Conservation (phyloP, 257 asterid genomes). For the Penstemon barbatus region DNA sequence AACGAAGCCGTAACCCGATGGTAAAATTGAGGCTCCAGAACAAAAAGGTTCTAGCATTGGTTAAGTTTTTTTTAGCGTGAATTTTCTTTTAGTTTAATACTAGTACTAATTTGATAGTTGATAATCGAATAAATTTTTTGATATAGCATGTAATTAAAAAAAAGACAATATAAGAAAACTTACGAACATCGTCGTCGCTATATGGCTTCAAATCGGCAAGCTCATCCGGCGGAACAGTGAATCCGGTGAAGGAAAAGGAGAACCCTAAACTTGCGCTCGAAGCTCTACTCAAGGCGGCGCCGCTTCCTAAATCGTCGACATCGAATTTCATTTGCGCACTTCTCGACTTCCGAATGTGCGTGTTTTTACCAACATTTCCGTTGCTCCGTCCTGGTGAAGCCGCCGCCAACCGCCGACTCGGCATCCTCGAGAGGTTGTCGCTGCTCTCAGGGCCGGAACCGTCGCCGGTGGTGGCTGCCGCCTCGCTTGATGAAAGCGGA, state of each 20-base stretch:
- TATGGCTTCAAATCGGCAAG: slow-evolving; percentile 58
- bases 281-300: slow-evolving; percentile 95
- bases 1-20: too few relatives aligned
- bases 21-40: too few relatives aligned
- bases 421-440: slow-evolving; percentile 56
- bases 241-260: slow-evolving; percentile 88
- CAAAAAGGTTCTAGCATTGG: too few relatives aligned
- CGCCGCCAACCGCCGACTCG: slow-evolving; percentile 46
- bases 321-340: slow-evolving; percentile 91
- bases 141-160: too few relatives aligned
- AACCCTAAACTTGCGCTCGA: slow-evolving; percentile 95
- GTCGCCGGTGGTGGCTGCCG: background rate
- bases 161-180: slow-evolving; percentile 23
- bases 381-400: slow-evolving; percentile 69
- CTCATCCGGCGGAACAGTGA: slow-evolving; percentile 75
- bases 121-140: too few relatives aligned
- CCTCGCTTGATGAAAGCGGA: slow-evolving; percentile 33
- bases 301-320: slow-evolving; percentile 76
- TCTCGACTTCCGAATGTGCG: slow-evolving; percentile 82
- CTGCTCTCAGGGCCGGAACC: slow-evolving; percentile 15
- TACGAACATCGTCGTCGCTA: slow-evolving; percentile 78
- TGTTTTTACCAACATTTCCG: slow-evolving; percentile 35
- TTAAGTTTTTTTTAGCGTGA: too few relatives aligned
- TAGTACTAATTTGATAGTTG: too few relatives aligned
- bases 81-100: too few relatives aligned